A percentile compares a stretch with the other conserved stretches of the same genome.
These are phyloP conservation scores for Catharanthus roseus DNA, from an alignment of 257 asterid species.

Conservation along the genomic window DNA sequence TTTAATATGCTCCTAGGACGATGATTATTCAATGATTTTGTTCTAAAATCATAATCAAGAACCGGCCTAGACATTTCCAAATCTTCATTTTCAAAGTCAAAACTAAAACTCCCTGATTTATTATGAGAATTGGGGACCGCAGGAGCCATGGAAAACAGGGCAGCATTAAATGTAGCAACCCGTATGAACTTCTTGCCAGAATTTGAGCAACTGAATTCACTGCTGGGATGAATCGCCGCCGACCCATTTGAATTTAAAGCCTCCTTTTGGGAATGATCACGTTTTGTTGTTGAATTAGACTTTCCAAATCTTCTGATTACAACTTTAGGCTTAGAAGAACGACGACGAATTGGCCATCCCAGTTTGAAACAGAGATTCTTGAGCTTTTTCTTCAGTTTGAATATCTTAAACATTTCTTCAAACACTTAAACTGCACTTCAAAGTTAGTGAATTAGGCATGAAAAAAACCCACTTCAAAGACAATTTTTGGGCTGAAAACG, in stretches of 20 bases:
- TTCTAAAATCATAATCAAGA: slow-evolving; percentile 24
- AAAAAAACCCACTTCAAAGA: neutral
- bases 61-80: neutral
- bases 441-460: too few relatives aligned
- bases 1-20: slow-evolving; percentile 78
- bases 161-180: slow-evolving; percentile 88
- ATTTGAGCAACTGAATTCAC: slow-evolving; percentile 27
- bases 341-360: slow-evolving; percentile 58
- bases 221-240: slow-evolving; percentile 69
- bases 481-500: slow-evolving; percentile 13
- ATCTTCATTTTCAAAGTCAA: slow-evolving; percentile 29
- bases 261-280: slow-evolving; percentile 20
- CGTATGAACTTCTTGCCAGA: slow-evolving; percentile 31
- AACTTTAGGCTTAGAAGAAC: slow-evolving; percentile 46
- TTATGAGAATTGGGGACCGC: slow-evolving; percentile 48
- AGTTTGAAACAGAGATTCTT: slow-evolving; percentile 46
- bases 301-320: slow-evolving; percentile 53
- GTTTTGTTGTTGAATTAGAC: slow-evolving; percentile 34
- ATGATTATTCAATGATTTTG: slow-evolving; percentile 45
- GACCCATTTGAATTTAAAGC: slow-evolving; percentile 28
- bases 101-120: slow-evolving; percentile 25
- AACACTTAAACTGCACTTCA: neutral
- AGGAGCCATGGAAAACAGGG: slow-evolving; percentile 96
- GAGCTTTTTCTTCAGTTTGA: slow-evolving; percentile 54
- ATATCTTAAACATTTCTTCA: slow-evolving; percentile 45